Evolutionary conservation across 2,329 filamentous ascomycete genomes (phyloP), one percentile per base, ranked within the genome.

Genomic region (Lachnellula suecica): DNA sequence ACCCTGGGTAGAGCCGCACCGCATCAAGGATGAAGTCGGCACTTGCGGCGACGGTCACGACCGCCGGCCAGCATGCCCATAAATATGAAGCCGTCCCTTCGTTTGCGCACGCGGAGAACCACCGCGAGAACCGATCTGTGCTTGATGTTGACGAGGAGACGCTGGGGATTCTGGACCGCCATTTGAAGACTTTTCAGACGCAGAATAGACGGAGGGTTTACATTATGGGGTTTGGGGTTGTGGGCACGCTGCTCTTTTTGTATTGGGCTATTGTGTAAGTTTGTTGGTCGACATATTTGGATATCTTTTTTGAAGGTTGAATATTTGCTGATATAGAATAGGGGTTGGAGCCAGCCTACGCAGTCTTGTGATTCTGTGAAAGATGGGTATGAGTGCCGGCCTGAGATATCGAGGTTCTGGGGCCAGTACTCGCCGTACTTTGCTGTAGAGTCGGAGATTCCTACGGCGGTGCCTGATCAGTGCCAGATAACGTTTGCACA

Each of bases 381-480:
- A 9, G 43, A 52, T 48, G 67, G 67, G 31, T 70, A 62, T 51
- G 59, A 59, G 51, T 70, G 67, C 49, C 53, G 60, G 49, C 59
- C 64, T 23, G 53, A 61, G 38, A 66, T 70, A 31, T 66, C 66
- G 43, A 66, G 62, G 19, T 64, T 53, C 50, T 96, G 91, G 90
- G 92, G 91, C 51, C 91, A 93, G 68, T 96, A 96, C 69, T 88
- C 90, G 17, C 89, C 91, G 2, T 95, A 84, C 72, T 96, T 89
- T 71, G 79, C 85, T 1, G 85, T 92, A 0, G 79, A 84, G 6
- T 91, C 87, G 1, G 74, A 81, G 2, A 81, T 90, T 46, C 74
- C 82, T 77, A 6, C 74, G 75, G 7, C 72, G 8, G 41, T 87
- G 1, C 91, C 91, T 0, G 60, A 74, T 1, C 76, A 75, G n/a